phyloP scores from a whole-genome alignment of 371 early-diverging fungal species.

The Synchytrium microbalum region DNA sequence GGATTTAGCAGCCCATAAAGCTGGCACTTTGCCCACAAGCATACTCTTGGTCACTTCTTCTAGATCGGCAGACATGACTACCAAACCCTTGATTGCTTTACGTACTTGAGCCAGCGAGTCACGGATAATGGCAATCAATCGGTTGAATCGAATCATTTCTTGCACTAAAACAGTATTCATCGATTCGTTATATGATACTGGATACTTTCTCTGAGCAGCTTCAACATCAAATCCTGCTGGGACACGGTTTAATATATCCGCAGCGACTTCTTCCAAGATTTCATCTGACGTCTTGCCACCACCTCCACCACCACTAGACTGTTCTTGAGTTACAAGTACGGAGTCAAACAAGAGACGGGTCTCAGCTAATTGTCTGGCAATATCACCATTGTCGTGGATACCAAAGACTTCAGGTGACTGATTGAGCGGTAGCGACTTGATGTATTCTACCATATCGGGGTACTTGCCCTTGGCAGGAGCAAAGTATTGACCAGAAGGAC shows the following conservation, averaged over 20 bases:
- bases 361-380: conserved; percentile 48
- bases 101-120: conserved; percentile 44
- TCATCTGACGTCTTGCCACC: conserved; percentile 42
- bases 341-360: conserved; percentile 42
- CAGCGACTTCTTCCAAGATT: conserved; percentile 38
- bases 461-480: conserved; percentile 42
- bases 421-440: conserved; percentile 42
- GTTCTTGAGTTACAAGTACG: conserved; percentile 46
- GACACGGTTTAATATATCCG: conserved; percentile 43
- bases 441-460: conserved; percentile 39
- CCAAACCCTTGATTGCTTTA: conserved; percentile 50
- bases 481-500: conserved; percentile 42
- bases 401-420: conserved; percentile 51
- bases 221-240: conserved; percentile 41
- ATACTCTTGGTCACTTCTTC: conserved; percentile 50
- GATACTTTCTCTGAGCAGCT: conserved; percentile 36
- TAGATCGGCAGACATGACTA: conserved; percentile 49
- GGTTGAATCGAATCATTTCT: conserved; percentile 51
- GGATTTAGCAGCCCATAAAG: conserved; percentile 47
- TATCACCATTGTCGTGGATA: conserved; percentile 56
- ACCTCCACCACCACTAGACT: conserved; percentile 19
- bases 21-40: conserved; percentile 39
- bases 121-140: conserved; percentile 42
- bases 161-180: conserved; percentile 56
- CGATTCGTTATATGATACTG: conserved; percentile 50